These are phyloP conservation scores for Mrakia hoshinonis DNA, from an alignment of 768 basidiomycete species.

Conservation along the genomic window DNA sequence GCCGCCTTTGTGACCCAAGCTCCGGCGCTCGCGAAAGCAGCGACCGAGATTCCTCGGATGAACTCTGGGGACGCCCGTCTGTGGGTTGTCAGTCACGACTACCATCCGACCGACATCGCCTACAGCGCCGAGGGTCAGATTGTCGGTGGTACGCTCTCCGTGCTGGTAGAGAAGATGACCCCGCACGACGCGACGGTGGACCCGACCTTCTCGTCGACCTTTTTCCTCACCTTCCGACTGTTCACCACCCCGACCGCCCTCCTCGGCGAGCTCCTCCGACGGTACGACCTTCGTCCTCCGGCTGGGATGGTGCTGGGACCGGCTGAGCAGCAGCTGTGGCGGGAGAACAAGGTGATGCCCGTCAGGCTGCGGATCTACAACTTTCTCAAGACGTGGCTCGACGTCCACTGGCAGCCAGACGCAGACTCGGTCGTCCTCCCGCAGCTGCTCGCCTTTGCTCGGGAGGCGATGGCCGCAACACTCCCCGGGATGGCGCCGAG, in stretches of 20 bases:
- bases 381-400: constrained; percentile 89
- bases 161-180: constrained; percentile 93
- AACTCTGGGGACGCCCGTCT: constrained; percentile 48
- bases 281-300: constrained; percentile 61
- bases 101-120: constrained; percentile 70
- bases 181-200: constrained; percentile 81
- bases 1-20: not conserved
- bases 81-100: constrained; percentile 51
- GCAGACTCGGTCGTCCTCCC: constrained; percentile 57
- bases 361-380: constrained; percentile 85
- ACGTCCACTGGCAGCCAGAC: constrained; percentile 74
- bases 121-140: constrained; percentile 85
- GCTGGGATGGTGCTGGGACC: constrained; percentile 40
- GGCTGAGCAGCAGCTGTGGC: constrained; percentile 58
- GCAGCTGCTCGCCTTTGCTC: constrained; percentile 37
- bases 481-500: not conserved
- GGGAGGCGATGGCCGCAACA: constrained; percentile 29
- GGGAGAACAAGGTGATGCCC: constrained; percentile 72
- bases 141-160: constrained; percentile 78
- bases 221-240: constrained; percentile 90
- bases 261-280: constrained; percentile 63
- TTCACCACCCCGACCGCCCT: constrained; percentile 73
- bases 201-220: constrained; percentile 72
- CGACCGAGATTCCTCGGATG: not conserved
- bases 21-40: not conserved